These are phyloP conservation scores for Inga leiocalycina DNA, from an alignment of 306 rosid genomes.

Conservation along the genomic window DNA sequence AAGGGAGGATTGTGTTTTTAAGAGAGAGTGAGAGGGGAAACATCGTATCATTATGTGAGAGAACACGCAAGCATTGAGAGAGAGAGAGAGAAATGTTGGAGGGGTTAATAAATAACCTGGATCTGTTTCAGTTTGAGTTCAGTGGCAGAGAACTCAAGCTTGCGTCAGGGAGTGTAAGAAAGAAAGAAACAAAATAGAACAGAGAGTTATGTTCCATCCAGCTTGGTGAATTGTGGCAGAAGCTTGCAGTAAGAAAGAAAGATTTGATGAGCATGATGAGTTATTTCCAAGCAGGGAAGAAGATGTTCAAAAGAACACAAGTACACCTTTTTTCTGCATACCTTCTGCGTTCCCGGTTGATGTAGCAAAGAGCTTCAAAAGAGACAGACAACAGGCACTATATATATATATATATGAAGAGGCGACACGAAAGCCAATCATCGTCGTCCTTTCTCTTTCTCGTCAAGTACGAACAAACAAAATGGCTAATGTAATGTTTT, in stretches of 20 bases:
- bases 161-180: conserved; percentile 4
- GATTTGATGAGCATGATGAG: background rate
- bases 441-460: too few relatives aligned
- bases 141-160: background rate
- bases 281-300: background rate
- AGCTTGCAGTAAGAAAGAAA: conserved; percentile 36
- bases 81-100: background rate
- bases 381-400: too few relatives aligned
- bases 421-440: too few relatives aligned
- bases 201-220: conserved; percentile 6
- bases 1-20: background rate
- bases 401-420: background rate
- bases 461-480: too few relatives aligned
- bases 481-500: too few relatives aligned
- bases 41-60: background rate
- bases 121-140: background rate
- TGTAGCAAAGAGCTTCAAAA: too few relatives aligned
- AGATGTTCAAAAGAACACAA: background rate
- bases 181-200: background rate
- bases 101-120: background rate
- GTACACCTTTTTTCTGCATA: background rate
- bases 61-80: background rate
- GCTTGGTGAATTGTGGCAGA: conserved; percentile 13
- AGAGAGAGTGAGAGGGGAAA: background rate
- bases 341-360: background rate